Evolutionary conservation across 75 land plant genomes (phyloP).

Genomic region (Sequoiadendron giganteum): DNA sequence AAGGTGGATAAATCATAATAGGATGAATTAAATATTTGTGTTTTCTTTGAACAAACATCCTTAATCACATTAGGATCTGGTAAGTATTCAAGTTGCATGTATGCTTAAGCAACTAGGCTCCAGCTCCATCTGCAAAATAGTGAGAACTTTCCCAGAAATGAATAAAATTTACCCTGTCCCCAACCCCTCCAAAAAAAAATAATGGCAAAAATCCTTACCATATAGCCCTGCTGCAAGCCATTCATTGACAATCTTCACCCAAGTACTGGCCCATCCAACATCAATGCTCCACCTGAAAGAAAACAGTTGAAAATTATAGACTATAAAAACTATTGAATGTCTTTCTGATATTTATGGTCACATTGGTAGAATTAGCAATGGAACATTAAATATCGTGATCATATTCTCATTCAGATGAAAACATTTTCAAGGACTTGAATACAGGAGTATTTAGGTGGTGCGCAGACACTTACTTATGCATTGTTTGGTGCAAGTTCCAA

Average conservation of each 20-base stretch:
- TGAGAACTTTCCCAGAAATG: neutral
- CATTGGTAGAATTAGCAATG: neutral
- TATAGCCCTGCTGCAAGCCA: conserved; percentile 85
- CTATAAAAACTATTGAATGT: neutral
- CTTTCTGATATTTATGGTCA: neutral
- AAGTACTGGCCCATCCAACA: conserved; percentile 92
- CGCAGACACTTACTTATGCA: conserved; percentile 57
- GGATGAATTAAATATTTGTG: neutral
- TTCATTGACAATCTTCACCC: conserved; percentile 87
- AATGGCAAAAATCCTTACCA: conserved; percentile 42
- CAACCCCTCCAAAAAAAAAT: neutral
- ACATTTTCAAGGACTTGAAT: neutral
- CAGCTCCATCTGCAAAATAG: neutral
- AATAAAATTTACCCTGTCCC: neutral
- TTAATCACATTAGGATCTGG: neutral
- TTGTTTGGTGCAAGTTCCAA: conserved; percentile 83
- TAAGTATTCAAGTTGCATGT: neutral
- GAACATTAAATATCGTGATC: neutral
- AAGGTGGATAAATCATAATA: neutral
- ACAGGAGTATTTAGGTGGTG: neutral
- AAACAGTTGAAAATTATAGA: neutral
- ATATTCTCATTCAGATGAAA: conserved; percentile 8
- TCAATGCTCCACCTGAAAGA: conserved; percentile 84
- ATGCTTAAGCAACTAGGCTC: neutral
- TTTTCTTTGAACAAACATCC: neutral